phyloP scores from a whole-genome alignment of 345 rosid genomes.

The Eucalyptus victrix region DNA sequence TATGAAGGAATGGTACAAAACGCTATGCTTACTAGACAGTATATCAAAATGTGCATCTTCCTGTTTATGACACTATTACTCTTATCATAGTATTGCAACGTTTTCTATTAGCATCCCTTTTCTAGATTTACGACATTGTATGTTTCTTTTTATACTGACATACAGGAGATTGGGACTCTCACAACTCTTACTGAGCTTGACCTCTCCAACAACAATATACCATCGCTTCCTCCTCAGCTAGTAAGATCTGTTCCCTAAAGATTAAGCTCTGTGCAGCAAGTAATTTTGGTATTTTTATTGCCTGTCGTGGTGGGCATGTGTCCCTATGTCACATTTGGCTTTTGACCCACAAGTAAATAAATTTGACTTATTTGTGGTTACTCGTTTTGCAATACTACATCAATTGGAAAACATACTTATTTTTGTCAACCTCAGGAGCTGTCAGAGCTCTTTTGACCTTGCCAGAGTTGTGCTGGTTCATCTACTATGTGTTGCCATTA shows the following conservation, averaged over 20 bases:
- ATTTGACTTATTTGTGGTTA: background rate
- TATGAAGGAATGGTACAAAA: background rate
- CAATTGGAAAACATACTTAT: background rate
- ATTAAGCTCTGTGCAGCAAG: background rate
- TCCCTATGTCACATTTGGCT: background rate
- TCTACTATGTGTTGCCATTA: background rate
- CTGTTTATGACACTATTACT: background rate
- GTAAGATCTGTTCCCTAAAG: conserved; percentile 7
- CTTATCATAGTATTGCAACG: background rate
- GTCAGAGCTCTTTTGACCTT: background rate
- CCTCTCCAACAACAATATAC: conserved; percentile 77
- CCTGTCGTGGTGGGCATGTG: background rate
- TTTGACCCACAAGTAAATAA: background rate
- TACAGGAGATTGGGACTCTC: conserved; percentile 62
- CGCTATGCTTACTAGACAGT: background rate
- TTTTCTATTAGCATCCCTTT: background rate
- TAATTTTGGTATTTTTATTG: background rate
- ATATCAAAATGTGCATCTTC: background rate
- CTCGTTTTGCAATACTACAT: background rate
- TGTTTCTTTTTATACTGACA: background rate
- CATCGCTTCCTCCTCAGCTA: conserved; percentile 69
- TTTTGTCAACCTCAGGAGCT: background rate
- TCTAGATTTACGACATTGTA: background rate
- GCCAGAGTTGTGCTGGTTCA: background rate
- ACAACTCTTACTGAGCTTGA: conserved; percentile 66